Percentiles rank a stretch among this genome's conserved stretches.
Conservation (phyloP, 805 yeast species). For the Wickerhamomyces pijperi region DNA sequence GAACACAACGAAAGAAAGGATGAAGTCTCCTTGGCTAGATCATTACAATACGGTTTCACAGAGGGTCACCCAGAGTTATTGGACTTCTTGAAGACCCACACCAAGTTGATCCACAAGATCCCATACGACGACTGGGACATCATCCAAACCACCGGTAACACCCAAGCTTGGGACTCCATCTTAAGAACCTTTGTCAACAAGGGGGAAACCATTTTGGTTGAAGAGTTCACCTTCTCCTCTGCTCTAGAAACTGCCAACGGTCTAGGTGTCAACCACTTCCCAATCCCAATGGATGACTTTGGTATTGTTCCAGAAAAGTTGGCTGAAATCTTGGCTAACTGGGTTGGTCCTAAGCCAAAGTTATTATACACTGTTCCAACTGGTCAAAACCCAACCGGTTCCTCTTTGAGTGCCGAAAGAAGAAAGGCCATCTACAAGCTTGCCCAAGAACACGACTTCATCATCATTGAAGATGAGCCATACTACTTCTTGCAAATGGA, state of each 20-base stretch:
- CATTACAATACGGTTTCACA: constrained; percentile 88
- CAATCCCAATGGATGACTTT: constrained; percentile 65
- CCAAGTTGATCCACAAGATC: constrained; percentile 33
- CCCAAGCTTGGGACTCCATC: constrained; percentile 81
- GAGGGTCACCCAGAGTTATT: constrained; percentile 69
- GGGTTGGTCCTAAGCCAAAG: constrained; percentile 76
- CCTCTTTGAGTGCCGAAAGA: constrained; percentile 67
- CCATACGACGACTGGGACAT: constrained; percentile 63
- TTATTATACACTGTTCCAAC: constrained; percentile 85
- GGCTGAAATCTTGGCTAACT: constrained; percentile 47
- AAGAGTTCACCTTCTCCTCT: constrained; percentile 74
- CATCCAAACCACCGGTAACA: constrained; percentile 69
- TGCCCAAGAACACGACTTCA: constrained; percentile 76
- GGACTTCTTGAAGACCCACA: constrained; percentile 67
- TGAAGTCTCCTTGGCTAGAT: constrained; percentile 66
- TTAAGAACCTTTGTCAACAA: constrained; percentile 67
- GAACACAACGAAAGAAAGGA: constrained; percentile 29
- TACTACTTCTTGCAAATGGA: constrained; percentile 96
- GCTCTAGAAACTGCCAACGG: constrained; percentile 77
- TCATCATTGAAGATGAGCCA: constrained; percentile 93
- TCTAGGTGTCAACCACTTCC: constrained; percentile 54
- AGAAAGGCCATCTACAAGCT: constrained; percentile 65
- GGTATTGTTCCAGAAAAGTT: constrained; percentile 73
- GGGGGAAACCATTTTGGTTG: constrained; percentile 78
- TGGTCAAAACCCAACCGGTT: constrained; percentile 97